Evolutionary conservation across 441 rosid genomes (phyloP), one percentile per base, ranked within the genome.

Genomic region (Eutrema salsugineum): DNA sequence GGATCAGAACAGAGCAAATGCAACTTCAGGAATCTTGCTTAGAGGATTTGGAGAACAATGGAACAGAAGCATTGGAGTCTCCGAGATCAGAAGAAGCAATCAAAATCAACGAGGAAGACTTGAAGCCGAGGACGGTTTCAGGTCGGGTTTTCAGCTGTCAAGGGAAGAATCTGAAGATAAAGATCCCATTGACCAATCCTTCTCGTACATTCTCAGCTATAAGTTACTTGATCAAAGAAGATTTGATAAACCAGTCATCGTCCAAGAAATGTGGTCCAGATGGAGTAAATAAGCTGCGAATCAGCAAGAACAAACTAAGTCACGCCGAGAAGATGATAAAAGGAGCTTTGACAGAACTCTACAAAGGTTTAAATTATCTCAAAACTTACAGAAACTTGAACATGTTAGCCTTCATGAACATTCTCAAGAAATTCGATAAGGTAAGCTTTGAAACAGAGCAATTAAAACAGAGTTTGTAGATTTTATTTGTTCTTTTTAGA

Each of bases 321-420:
- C 93, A 86, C 67, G 98, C 98, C 0, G 92, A 95, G 87, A 95
- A 95, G 81, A 95, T 95, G 97, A 89, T 93, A 5, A 88, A 81
- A 81, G 90, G 93, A 63, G 99, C 96, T 67, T 72, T 89, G 32
- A 43, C 82, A 63, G 99, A 95, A 85, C 92, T 95, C 64, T 92
- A 87, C 51, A 95, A 91, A 82, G 99, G 95, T 15, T 64, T 95
- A 72, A 85, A 88, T 15, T 95, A 93, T 79, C 98, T 95, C 79
- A 86, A 88, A 77, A 91, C 96, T 68, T 95, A 91, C 71, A 85
- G 99, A 91, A 86, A 90, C 85, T 82, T 95, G 85, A 95, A 95
- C 87, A 76, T 91, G 91, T 91, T 95, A 75, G 98, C 99, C 83
- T 95, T 95, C 66, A 83, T 93, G 40, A 95, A 95, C 85, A 95